Conservation (phyloP, 768 basidiomycete species). For the Tricholoma saponaceum region DNA sequence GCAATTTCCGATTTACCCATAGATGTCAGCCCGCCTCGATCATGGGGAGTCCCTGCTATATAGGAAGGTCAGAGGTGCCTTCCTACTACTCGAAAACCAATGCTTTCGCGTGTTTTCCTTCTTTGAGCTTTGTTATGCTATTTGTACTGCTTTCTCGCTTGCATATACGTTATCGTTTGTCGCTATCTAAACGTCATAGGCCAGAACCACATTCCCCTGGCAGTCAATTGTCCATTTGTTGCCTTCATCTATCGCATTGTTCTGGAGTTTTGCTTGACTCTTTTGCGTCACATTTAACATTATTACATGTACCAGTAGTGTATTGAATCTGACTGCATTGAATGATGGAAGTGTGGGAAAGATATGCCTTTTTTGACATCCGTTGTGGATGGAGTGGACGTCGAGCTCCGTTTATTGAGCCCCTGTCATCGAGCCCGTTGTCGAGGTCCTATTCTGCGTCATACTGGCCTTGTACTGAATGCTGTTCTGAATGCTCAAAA, state of each 20-base stretch:
- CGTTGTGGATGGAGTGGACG: neutral
- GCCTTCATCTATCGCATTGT: neutral
- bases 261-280: neutral
- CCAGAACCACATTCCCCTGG: neutral
- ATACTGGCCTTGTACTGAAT: neutral
- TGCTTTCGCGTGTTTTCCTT: neutral
- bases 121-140: neutral
- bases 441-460: neutral
- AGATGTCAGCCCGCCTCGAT: slow-evolving; percentile 25
- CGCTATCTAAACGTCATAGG: neutral
- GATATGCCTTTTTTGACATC: neutral
- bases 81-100: neutral
- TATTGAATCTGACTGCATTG: neutral
- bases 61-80: neutral
- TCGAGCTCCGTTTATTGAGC: neutral
- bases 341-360: neutral
- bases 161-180: neutral
- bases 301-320: slow-evolving; percentile 1
- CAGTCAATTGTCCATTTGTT: neutral
- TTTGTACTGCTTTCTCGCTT: slow-evolving; percentile 3
- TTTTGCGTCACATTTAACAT: neutral
- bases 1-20: slow-evolving; percentile 16
- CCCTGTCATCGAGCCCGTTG: neutral
- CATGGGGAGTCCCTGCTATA: slow-evolving; percentile 23
- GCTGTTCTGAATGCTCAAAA: neutral